Base-by-base conservation (phyloP, 169 alveolate species). In the Neospora caninum region DNA sequence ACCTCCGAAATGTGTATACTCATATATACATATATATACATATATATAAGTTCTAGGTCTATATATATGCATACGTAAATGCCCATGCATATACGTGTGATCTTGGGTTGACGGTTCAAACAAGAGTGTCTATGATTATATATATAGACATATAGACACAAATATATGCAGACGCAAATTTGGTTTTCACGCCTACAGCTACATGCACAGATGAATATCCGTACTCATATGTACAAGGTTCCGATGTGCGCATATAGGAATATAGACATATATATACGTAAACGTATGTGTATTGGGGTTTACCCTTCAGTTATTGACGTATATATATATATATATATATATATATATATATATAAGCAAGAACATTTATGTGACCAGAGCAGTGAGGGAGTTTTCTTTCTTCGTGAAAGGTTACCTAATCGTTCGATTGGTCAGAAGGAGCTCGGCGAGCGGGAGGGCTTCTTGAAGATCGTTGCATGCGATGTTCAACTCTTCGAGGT, bases 401-500 rank as follows among this genome's bases (percentile, higher is more conserved):
- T 18, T 7, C 73, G 73, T 2, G 41, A 9, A 43, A 6, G 7
- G 38, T 16, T 82, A 82, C 89, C 89, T 64, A 9, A 82, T 38
- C 34, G 67, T 82, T 41, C 38, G n/a, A 31, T 82, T 82, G 67
- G 38, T 82, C 31, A 82, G 67, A 29, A 82, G 89, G 25, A 82
- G 89, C 89, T 82, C 89, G 34, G 89, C 89, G 67, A 82, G 89
- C 2, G 89, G 89, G 20, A 82, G 89, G 41, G 36, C 38, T 29
- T 82, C 69, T 20, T 82, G 89, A 13, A 82, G 89, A 36, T 82
- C 89, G 41, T 82, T 82, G 64, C 89, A 82, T 16, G 89, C 89
- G 22, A 82, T 4, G 67, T 82, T 82, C 38, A 82, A 82, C 38
- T 82, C 89, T 34, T 82, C 89, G 25, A 82, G 53, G 22, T 38